Evolutionary conservation across 2,329 filamentous ascomycete genomes (phyloP).

Genomic region (Fonsecaea nubica): DNA sequence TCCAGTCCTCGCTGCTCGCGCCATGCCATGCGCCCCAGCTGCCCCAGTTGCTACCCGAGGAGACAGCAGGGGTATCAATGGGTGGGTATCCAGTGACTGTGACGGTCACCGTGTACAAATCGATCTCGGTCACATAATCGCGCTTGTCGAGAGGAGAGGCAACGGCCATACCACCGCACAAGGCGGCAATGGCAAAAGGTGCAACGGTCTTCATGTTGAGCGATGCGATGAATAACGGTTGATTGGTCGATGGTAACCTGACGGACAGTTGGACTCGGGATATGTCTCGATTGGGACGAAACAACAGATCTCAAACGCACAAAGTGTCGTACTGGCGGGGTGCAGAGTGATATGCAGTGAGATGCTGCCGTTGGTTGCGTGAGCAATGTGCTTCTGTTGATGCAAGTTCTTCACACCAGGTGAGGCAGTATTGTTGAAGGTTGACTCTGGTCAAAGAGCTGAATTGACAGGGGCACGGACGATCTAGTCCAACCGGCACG

Average conservation of each 20-base stretch:
- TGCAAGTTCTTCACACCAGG: constrained; percentile 34
- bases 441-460: constrained; percentile 36
- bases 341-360: constrained; percentile 18
- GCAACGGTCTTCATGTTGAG: constrained; percentile 33
- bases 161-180: constrained; percentile 47
- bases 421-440: constrained; percentile 28
- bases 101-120: constrained; percentile 45
- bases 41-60: constrained; percentile 6
- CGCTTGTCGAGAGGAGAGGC: constrained; percentile 47
- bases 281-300: constrained; percentile 11
- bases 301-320: constrained; percentile 4
- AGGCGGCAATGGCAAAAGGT: constrained; percentile 44
- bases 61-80: constrained; percentile 9
- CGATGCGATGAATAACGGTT: constrained; percentile 20
- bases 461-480: constrained; percentile 29
- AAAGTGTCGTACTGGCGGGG: not conserved
- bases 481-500: constrained; percentile 25
- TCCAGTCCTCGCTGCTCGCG: constrained; percentile 18
- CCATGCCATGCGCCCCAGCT: constrained; percentile 19
- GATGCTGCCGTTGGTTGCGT: constrained; percentile 11
- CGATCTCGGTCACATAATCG: constrained; percentile 44
- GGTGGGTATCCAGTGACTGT: constrained; percentile 43
- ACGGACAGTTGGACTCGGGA: constrained; percentile 1
- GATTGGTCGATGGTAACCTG: constrained; percentile 10
- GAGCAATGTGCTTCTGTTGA: constrained; percentile 28